A percentile compares a stretch with the other conserved stretches of the same genome.
Evolutionary conservation across 768 basidiomycete genomes (phyloP).

Genomic region (Boletus rubroflammeus): DNA sequence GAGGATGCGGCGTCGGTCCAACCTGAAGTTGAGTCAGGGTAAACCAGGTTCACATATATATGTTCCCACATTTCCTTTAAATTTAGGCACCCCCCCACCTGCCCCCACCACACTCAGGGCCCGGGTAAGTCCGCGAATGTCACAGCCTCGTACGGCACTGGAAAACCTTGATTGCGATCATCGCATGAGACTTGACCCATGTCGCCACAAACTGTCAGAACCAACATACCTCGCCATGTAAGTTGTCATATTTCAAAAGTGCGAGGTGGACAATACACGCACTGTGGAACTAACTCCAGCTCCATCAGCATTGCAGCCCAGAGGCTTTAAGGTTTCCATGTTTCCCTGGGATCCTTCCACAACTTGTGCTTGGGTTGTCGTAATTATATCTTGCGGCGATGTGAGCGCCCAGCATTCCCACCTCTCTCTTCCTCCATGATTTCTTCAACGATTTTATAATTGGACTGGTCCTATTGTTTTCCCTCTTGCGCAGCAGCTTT

Average conservation of each 20-base stretch:
- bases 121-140: not conserved
- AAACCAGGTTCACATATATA: not conserved
- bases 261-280: not conserved
- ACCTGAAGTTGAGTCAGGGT: not conserved
- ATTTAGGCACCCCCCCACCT: not conserved
- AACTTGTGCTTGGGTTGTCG: not conserved
- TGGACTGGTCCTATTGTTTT: not conserved
- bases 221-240: not conserved
- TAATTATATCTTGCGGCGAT: slow-evolving; percentile 6
- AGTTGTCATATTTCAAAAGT: not conserved
- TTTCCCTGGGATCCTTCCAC: not conserved
- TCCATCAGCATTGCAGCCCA: not conserved
- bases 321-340: not conserved
- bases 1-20: not conserved
- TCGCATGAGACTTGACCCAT: not conserved
- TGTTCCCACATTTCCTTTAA: not conserved
- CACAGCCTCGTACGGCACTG: not conserved
- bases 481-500: slow-evolving; percentile 2
- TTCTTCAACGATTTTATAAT: slow-evolving; percentile 4
- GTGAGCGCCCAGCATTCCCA: slow-evolving; percentile 10
- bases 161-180: not conserved
- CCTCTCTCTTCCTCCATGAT: slow-evolving; percentile 2
- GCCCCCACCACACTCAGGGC: not conserved
- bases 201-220: not conserved
- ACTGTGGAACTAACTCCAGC: not conserved